A percentile compares a stretch with the other conserved stretches of the same genome.
phyloP scores from a whole-genome alignment of 2,329 filamentous ascomycete species.

The Verticillium albo-atrum region DNA sequence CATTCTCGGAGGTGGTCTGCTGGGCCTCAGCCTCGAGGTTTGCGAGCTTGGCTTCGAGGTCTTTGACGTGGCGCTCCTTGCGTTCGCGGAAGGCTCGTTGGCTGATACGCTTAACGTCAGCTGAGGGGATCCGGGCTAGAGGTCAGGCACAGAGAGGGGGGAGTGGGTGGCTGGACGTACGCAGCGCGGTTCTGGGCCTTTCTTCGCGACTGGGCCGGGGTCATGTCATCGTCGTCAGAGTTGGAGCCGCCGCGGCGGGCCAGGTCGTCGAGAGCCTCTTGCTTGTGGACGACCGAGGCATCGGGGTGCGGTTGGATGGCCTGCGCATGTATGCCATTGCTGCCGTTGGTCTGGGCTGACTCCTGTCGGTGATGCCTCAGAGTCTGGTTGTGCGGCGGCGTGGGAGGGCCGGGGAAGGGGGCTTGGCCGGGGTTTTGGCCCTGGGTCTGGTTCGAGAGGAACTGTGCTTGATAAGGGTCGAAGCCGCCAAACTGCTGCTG shows the following conservation, averaged over 20 bases:
- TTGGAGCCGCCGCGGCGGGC: slow-evolving; percentile 38
- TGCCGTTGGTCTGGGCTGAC: slow-evolving; percentile 17
- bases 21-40: slow-evolving; percentile 70
- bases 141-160: neutral
- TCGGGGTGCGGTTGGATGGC: slow-evolving; percentile 13
- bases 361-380: slow-evolving; percentile 13
- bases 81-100: slow-evolving; percentile 95
- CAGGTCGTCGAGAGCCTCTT: slow-evolving; percentile 33
- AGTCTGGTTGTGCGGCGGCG: slow-evolving; percentile 38
- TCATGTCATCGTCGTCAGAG: slow-evolving; percentile 50
- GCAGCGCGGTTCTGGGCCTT: slow-evolving; percentile 60
- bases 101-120: slow-evolving; percentile 37
- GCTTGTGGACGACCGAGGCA: slow-evolving; percentile 19
- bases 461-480: slow-evolving; percentile 30
- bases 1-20: slow-evolving; percentile 74
- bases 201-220: slow-evolving; percentile 52
- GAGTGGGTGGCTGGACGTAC: slow-evolving; percentile 37
- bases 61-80: slow-evolving; percentile 91
- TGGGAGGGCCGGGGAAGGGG: slow-evolving; percentile 43
- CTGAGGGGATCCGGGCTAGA: neutral
- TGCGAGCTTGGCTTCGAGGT: slow-evolving; percentile 82
- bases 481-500: slow-evolving; percentile 42
- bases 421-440: slow-evolving; percentile 14
- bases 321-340: slow-evolving; percentile 18
- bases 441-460: slow-evolving; percentile 19